Percentiles rank a stretch among this genome's conserved stretches.
Evolutionary conservation across 1,139 yeast genomes (phyloP).

Genomic region (Yamadazyma buinensis): DNA sequence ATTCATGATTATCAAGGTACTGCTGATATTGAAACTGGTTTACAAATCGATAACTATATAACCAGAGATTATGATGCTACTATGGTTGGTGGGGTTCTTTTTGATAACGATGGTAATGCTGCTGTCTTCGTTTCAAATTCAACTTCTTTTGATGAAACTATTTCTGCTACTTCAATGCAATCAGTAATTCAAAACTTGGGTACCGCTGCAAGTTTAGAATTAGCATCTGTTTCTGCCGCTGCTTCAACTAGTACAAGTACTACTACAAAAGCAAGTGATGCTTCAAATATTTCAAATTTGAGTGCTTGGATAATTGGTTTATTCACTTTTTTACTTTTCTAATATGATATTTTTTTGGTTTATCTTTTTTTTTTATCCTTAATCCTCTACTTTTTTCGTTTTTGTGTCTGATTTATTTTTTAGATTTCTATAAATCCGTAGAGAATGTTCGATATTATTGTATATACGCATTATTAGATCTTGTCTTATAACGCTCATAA

Average conservation of each 20-base stretch:
- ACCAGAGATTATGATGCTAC: conserved; percentile 45
- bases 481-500: too few relatives aligned
- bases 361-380: too few relatives aligned
- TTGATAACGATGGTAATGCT: conserved; percentile 57
- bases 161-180: conserved; percentile 30
- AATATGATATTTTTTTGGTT: neutral
- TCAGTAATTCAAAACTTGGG: conserved; percentile 31
- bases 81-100: conserved; percentile 70
- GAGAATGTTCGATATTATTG: too few relatives aligned
- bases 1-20: conserved; percentile 74
- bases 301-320: conserved; percentile 5
- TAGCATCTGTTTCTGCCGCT: conserved; percentile 20
- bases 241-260: conserved; percentile 12
- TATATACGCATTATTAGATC: too few relatives aligned
- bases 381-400: too few relatives aligned
- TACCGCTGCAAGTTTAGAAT: conserved; percentile 20
- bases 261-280: conserved; percentile 22
- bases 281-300: conserved; percentile 7
- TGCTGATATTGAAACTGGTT: conserved; percentile 54
- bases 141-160: conserved; percentile 42
- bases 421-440: too few relatives aligned
- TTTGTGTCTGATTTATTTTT: too few relatives aligned
- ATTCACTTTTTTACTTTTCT: conserved; percentile 7
- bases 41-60: conserved; percentile 55
- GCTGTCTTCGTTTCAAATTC: conserved; percentile 59